Conservation (phyloP, 2,329 filamentous ascomycete species). For the Aspergillus vadensis region DNA sequence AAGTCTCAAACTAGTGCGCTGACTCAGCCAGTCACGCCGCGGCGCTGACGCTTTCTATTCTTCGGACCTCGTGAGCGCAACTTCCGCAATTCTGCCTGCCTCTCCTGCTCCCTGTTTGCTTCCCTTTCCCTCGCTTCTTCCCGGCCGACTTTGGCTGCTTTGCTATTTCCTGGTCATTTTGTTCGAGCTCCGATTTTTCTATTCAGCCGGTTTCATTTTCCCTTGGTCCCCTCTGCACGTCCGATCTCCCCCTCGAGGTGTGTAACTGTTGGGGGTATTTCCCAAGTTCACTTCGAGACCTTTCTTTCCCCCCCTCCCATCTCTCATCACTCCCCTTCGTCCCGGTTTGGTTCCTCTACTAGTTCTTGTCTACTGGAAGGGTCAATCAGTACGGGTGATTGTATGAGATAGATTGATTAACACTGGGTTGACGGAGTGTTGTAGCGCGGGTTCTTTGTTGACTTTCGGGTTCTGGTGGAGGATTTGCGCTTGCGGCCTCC, state of each 20-base stretch:
- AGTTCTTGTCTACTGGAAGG: constrained; percentile 23
- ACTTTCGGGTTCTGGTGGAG: constrained; percentile 27
- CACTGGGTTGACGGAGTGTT: constrained; percentile 25
- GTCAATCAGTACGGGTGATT: constrained; percentile 23
- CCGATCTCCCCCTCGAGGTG: neutral
- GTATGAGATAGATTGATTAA: constrained; percentile 28
- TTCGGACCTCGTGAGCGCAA: neutral
- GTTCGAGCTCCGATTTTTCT: neutral
- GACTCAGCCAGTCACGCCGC: constrained; percentile 16
- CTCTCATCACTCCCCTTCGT: constrained; percentile 9
- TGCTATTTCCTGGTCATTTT: neutral
- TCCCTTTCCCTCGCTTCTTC: constrained; percentile 11
- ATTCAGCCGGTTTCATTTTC: neutral
- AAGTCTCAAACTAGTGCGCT: constrained; percentile 9
- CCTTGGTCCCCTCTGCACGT: constrained; percentile 7
- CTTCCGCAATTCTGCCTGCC: constrained; percentile 16
- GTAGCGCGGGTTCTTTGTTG: constrained; percentile 28
- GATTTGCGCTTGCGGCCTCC: constrained; percentile 35
- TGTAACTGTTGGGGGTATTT: constrained; percentile 7
- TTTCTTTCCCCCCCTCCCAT: too few relatives aligned
- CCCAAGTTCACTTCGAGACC: neutral
- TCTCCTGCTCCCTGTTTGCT: constrained; percentile 21
- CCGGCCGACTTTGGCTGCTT: neutral
- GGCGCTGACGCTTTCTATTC: constrained; percentile 2
- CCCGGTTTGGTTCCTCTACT: constrained; percentile 18